Evolutionary conservation across 2,329 filamentous ascomycete genomes (phyloP).

Genomic region (Pseudogymnoascus sp.): DNA sequence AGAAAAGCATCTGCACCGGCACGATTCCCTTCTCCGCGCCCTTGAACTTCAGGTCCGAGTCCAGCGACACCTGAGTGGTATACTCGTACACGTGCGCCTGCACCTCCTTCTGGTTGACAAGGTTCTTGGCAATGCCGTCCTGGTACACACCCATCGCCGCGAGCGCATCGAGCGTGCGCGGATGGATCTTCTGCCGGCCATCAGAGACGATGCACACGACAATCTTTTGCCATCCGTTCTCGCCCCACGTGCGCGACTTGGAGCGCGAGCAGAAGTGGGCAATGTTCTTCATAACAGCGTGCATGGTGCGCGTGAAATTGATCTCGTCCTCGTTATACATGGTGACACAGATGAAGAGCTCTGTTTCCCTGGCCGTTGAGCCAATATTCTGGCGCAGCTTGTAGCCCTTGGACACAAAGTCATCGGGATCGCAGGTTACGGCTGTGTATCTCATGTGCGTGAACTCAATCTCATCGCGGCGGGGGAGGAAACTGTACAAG

Average conservation of each 20-base stretch:
- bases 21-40: constrained; percentile 98
- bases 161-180: constrained; percentile 83
- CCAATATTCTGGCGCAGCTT: constrained; percentile 89
- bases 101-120: constrained; percentile 91
- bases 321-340: constrained; percentile 99
- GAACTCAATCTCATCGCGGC: constrained; percentile 89
- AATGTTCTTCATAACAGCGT: constrained; percentile 97
- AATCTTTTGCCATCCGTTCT: constrained; percentile 97
- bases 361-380: constrained; percentile 74
- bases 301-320: constrained; percentile 94
- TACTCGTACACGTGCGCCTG: constrained; percentile 98
- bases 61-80: constrained; percentile 93
- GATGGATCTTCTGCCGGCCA: constrained; percentile 87
- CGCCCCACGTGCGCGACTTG: constrained; percentile 92
- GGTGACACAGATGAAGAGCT: constrained; percentile 92
- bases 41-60: constrained; percentile 95
- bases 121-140: constrained; percentile 96
- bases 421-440: constrained; percentile 94
- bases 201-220: constrained; percentile 96
- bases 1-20: constrained; percentile 97
- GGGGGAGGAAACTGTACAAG: constrained; percentile 89
- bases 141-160: constrained; percentile 98
- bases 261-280: constrained; percentile 89
- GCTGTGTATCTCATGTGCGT: constrained; percentile 98
- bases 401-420: constrained; percentile 82